These are phyloP conservation scores for Microsporum audouinii DNA, from an alignment of 2,329 filamentous ascomycete genomes.

Conservation along the genomic window DNA sequence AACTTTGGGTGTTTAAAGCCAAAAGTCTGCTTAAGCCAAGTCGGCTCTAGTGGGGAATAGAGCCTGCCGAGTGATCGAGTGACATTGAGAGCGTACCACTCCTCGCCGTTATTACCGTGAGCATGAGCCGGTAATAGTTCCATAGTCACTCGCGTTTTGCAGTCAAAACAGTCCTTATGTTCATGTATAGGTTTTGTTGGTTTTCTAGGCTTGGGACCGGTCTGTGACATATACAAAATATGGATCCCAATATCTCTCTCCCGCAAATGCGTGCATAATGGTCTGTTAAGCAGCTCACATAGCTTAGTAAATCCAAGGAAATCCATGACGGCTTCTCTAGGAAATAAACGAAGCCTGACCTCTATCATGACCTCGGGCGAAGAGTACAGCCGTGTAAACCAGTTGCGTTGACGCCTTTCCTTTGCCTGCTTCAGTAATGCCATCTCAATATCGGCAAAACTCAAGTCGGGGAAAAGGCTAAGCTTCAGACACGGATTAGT, in stretches of 20 bases:
- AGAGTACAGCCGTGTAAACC: neutral
- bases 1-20: neutral
- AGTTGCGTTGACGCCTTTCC: neutral
- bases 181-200: neutral
- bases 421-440: neutral
- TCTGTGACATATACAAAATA: neutral
- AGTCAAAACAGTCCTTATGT: neutral
- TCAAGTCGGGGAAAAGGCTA: neutral
- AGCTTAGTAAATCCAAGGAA: neutral
- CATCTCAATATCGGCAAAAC: neutral
- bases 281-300: neutral
- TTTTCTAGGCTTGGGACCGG: neutral
- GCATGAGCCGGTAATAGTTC: neutral
- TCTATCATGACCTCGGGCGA: neutral
- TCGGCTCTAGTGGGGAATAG: constrained; percentile 4
- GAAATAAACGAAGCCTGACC: neutral
- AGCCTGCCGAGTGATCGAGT: constrained; percentile 5
- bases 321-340: neutral
- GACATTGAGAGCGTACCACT: neutral
- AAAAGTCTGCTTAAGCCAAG: neutral
- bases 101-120: neutral
- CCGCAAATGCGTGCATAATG: neutral
- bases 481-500: neutral
- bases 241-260: neutral
- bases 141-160: neutral